Conservation (phyloP, 2,329 filamentous ascomycete species). For the Aspergillus sp. region DNA sequence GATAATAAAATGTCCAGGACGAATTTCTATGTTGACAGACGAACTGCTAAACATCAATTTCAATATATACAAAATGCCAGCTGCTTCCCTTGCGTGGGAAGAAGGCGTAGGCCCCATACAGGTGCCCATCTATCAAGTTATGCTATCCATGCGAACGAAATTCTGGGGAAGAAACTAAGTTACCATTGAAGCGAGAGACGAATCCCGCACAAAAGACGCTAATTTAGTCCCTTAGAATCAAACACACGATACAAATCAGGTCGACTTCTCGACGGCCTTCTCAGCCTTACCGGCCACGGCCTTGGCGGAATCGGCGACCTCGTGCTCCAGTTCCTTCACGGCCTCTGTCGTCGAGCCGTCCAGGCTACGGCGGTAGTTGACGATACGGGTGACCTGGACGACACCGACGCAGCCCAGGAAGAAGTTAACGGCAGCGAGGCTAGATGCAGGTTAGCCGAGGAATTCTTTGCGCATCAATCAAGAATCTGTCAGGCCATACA, state of each 20-base stretch:
- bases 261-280: constrained; percentile 36
- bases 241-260: background rate
- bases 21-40: background rate
- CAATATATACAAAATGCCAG: constrained; percentile 3
- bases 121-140: background rate
- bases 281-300: constrained; percentile 29
- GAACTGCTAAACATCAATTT: background rate
- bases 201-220: background rate
- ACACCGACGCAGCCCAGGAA: constrained; percentile 88
- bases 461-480: background rate
- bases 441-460: constrained; percentile 34
- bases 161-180: background rate
- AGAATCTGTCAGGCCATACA: constrained; percentile 55
- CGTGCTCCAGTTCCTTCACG: constrained; percentile 39
- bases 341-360: constrained; percentile 48
- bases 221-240: background rate
- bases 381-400: constrained; percentile 77
- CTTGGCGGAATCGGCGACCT: constrained; percentile 38
- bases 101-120: background rate
- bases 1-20: background rate
- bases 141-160: background rate
- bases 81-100: background rate
- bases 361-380: constrained; percentile 58
- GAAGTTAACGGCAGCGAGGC: constrained; percentile 94
- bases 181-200: background rate